These are phyloP conservation scores for Talaromyces funiculosus DNA, from an alignment of 2,329 filamentous ascomycete genomes.

Conservation along the genomic window DNA sequence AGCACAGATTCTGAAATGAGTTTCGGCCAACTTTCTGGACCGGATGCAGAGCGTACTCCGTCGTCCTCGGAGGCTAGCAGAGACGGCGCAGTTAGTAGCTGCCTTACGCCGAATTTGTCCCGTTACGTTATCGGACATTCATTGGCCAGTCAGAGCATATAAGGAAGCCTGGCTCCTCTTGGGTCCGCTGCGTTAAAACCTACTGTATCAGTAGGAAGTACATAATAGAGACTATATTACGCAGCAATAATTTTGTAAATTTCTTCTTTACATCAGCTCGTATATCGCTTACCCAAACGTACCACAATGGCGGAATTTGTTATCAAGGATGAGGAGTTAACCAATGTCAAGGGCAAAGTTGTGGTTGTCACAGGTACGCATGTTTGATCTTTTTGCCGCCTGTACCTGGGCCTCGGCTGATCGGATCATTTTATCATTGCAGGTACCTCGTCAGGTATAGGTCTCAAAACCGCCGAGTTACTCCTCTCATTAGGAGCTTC, in stretches of 20 bases:
- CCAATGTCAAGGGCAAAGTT: slow-evolving; percentile 44
- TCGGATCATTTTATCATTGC: neutral
- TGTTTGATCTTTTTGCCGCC: neutral
- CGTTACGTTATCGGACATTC: neutral
- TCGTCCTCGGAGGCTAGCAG: neutral
- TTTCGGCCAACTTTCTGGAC: too few relatives aligned
- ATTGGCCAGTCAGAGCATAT: neutral
- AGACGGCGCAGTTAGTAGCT: neutral
- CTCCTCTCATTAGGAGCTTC: slow-evolving; percentile 50
- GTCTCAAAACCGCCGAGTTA: slow-evolving; percentile 50
- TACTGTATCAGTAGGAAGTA: too few relatives aligned
- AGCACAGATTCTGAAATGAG: neutral
- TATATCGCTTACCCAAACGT: neutral
- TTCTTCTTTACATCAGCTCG: neutral
- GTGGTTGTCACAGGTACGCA: slow-evolving; percentile 49
- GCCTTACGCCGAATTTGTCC: neutral
- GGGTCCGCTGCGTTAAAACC: neutral
- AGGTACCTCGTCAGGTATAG: slow-evolving; percentile 58
- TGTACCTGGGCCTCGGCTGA: neutral
- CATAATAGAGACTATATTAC: neutral
- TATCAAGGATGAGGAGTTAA: slow-evolving; percentile 43
- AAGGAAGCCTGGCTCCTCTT: neutral
- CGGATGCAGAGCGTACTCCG: neutral
- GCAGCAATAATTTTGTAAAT: neutral
- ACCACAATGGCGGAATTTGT: slow-evolving; percentile 40